A percentile compares a stretch with the other conserved stretches of the same genome.
Evolutionary conservation across 2,329 filamentous ascomycete genomes (phyloP).

Genomic region (Paraconiothyrium brasiliense): DNA sequence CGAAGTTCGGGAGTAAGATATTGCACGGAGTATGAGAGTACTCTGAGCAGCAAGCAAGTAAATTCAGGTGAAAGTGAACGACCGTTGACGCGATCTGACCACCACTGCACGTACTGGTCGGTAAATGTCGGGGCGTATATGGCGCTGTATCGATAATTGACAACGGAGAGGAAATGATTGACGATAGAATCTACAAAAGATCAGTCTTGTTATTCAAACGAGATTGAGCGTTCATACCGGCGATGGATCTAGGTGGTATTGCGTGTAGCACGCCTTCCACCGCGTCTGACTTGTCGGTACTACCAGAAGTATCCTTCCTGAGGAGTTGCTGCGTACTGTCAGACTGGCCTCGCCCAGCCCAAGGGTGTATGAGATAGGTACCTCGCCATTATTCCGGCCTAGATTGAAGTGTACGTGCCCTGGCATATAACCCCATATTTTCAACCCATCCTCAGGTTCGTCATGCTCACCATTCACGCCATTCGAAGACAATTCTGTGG

Average conservation of each 20-base stretch:
- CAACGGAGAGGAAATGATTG: constrained; percentile 56
- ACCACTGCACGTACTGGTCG: constrained; percentile 58
- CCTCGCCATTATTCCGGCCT: constrained; percentile 26
- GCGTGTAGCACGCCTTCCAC: constrained; percentile 46
- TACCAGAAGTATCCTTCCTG: constrained; percentile 21
- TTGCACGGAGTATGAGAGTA: constrained; percentile 58
- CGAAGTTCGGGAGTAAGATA: constrained; percentile 51
- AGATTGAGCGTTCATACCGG: constrained; percentile 26
- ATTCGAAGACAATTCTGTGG: constrained; percentile 17
- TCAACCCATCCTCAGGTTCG: constrained; percentile 39
- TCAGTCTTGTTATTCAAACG: neutral
- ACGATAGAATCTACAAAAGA: constrained; percentile 54
- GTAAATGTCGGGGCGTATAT: constrained; percentile 59
- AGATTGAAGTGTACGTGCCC: constrained; percentile 46
- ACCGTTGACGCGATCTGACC: constrained; percentile 49
- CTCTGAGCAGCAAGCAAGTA: constrained; percentile 58
- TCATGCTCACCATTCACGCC: constrained; percentile 19
- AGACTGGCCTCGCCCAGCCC: neutral
- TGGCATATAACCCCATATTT: constrained; percentile 49
- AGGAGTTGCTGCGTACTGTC: constrained; percentile 14
- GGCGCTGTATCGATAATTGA: constrained; percentile 59
- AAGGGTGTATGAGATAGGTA: constrained; percentile 10
- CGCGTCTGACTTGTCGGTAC: constrained; percentile 32
- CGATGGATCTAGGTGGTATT: constrained; percentile 45
- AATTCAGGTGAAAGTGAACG: constrained; percentile 54